Evolutionary conservation across 2,329 filamentous ascomycete genomes (phyloP).

Genomic region (Bipolaris gigantea): DNA sequence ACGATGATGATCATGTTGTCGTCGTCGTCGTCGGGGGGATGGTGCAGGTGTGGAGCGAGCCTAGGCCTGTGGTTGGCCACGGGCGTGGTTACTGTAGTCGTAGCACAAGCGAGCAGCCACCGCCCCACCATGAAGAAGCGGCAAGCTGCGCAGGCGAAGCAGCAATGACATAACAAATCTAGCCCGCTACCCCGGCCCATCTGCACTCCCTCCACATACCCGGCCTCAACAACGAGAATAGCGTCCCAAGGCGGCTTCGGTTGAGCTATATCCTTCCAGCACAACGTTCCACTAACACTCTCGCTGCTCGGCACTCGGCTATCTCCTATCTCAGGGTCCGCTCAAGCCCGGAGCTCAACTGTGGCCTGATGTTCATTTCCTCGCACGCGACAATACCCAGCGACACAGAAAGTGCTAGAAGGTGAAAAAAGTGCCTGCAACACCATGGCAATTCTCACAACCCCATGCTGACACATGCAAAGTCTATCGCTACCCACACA

Average conservation of each 20-base stretch:
- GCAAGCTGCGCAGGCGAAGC: constrained; percentile 20
- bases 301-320: constrained; percentile 24
- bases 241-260: constrained; percentile 28
- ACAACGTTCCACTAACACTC: constrained; percentile 9
- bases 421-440: constrained; percentile 1
- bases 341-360: background rate
- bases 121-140: constrained; percentile 14
- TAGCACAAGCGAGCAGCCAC: background rate
- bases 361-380: constrained; percentile 23
- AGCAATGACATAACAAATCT: constrained; percentile 24
- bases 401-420: constrained; percentile 7
- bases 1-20: no score
- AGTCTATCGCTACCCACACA: background rate
- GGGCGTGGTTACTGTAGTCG: no score
- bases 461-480: background rate
- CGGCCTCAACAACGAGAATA: constrained; percentile 42
- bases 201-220: constrained; percentile 27
- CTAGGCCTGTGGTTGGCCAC: background rate
- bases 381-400: constrained; percentile 9
- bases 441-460: constrained; percentile 7
- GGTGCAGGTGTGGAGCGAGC: background rate
- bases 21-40: background rate
- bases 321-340: constrained; percentile 16
- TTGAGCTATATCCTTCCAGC: constrained; percentile 8
- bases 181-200: constrained; percentile 17